These are phyloP conservation scores for Phytophthora agathidicida DNA, from an alignment of 352 stramenopile genomes.

Conservation along the genomic window DNA sequence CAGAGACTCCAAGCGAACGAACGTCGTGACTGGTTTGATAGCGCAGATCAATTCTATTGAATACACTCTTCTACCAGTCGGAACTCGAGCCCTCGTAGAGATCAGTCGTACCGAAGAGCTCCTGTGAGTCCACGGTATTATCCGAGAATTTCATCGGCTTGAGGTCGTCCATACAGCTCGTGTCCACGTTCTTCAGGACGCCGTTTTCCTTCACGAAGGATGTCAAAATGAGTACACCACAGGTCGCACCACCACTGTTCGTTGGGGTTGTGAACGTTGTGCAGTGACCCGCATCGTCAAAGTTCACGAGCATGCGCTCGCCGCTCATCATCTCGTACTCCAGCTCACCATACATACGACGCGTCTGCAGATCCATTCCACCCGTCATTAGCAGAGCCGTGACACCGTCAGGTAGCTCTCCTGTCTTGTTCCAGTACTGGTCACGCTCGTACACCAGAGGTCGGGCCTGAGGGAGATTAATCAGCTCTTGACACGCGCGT, in stretches of 20 bases:
- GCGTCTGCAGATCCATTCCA: conserved; percentile 63
- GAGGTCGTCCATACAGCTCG: conserved; percentile 65
- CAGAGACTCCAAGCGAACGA: not conserved
- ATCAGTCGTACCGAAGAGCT: conserved; percentile 47
- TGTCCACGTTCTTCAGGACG: conserved; percentile 65
- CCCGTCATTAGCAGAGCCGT: conserved; percentile 63
- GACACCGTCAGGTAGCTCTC: conserved; percentile 41
- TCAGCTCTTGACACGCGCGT: conserved; percentile 54
- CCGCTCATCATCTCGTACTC: conserved; percentile 58
- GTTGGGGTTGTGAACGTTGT: conserved; percentile 81
- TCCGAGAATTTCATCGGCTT: conserved; percentile 54
- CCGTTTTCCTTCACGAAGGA: conserved; percentile 72
- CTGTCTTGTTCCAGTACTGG: conserved; percentile 73
- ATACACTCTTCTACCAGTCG: conserved; percentile 19
- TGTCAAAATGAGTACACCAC: conserved; percentile 68
- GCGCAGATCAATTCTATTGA: conserved; percentile 13
- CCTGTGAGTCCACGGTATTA: conserved; percentile 24
- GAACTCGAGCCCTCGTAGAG: conserved; percentile 42
- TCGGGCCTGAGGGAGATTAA: conserved; percentile 44
- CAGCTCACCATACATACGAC: conserved; percentile 49
- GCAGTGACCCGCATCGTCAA: conserved; percentile 74
- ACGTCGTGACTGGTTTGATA: conserved; percentile 2
- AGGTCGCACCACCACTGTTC: conserved; percentile 47
- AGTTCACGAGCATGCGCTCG: conserved; percentile 69
- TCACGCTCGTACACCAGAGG: conserved; percentile 63